Evolutionary conservation across 306 rosid species (phyloP).

Genomic region (Medicago arabica): DNA sequence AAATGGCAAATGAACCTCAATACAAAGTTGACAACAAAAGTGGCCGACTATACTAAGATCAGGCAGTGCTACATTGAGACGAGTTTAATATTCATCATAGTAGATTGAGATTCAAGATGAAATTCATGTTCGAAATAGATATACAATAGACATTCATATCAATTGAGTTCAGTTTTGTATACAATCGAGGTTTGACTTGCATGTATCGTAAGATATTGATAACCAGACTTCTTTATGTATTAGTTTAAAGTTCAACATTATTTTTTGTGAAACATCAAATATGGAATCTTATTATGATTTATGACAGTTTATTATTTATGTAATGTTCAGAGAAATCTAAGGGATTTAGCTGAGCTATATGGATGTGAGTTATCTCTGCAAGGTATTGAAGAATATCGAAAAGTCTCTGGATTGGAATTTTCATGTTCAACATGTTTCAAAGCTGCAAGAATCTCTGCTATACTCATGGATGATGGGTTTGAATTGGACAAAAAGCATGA

Average conservation of each 20-base stretch:
- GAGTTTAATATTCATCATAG: no score
- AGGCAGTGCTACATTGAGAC: no score
- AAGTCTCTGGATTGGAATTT: constrained; percentile 66
- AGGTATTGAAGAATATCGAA: constrained; percentile 70
- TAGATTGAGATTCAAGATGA: no score
- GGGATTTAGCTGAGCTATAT: constrained; percentile 77
- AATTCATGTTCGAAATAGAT: no score
- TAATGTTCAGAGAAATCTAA: constrained; percentile 73
- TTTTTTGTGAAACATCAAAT: background rate
- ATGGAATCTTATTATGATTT: background rate
- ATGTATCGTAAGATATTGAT: no score
- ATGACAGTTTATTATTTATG: constrained; percentile 30
- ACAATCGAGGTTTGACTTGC: no score
- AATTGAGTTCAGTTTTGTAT: no score
- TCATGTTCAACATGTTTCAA: constrained; percentile 69
- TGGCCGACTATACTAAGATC: no score
- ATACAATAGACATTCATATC: no score
- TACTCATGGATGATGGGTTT: constrained; percentile 88
- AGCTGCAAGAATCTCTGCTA: constrained; percentile 73
- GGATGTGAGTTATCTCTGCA: constrained; percentile 62
- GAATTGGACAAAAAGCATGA: constrained; percentile 62
- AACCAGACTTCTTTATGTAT: background rate
- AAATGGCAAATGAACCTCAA: no score
- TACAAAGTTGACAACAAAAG: no score
- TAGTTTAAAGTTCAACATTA: background rate